A percentile compares a stretch with the other conserved stretches of the same genome.
Conservation (phyloP, 345 rosid genomes). For the Triadica sebifera region DNA sequence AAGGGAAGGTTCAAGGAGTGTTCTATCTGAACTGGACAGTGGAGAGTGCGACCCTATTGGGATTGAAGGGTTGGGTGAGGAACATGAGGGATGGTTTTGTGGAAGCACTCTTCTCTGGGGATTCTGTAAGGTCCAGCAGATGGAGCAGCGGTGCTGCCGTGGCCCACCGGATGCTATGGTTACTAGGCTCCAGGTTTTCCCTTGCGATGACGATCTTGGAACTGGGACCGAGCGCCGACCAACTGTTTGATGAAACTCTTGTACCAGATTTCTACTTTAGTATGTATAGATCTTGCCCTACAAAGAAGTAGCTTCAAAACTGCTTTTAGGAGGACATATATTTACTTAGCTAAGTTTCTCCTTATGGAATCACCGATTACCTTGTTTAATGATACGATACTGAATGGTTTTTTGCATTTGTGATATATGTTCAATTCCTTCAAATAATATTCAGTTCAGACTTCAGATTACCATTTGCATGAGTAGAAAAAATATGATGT, state of each 20-base stretch:
- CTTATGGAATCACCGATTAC: not conserved
- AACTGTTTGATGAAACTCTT: slow-evolving; percentile 36
- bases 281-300: slow-evolving; percentile 7
- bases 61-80: slow-evolving; percentile 91
- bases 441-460: too few relatives aligned
- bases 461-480: too few relatives aligned
- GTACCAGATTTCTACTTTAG: slow-evolving; percentile 11
- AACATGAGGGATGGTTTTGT: slow-evolving; percentile 85
- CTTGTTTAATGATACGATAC: not conserved
- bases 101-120: slow-evolving; percentile 82
- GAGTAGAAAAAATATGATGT: too few relatives aligned
- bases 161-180: slow-evolving; percentile 81
- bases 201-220: slow-evolving; percentile 66
- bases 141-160: slow-evolving; percentile 85
- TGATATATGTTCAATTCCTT: too few relatives aligned
- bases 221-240: slow-evolving; percentile 53
- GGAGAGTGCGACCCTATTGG: slow-evolving; percentile 67
- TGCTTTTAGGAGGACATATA: too few relatives aligned
- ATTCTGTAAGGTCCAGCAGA: slow-evolving; percentile 55
- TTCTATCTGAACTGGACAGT: slow-evolving; percentile 87
- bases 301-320: not conserved
- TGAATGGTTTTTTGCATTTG: too few relatives aligned
- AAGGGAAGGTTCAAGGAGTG: slow-evolving; percentile 91
- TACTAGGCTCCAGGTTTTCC: slow-evolving; percentile 68
- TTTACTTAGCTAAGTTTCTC: not conserved